Conservation (phyloP, 2,329 filamentous ascomycete genomes). For the Penicillium sp. region DNA sequence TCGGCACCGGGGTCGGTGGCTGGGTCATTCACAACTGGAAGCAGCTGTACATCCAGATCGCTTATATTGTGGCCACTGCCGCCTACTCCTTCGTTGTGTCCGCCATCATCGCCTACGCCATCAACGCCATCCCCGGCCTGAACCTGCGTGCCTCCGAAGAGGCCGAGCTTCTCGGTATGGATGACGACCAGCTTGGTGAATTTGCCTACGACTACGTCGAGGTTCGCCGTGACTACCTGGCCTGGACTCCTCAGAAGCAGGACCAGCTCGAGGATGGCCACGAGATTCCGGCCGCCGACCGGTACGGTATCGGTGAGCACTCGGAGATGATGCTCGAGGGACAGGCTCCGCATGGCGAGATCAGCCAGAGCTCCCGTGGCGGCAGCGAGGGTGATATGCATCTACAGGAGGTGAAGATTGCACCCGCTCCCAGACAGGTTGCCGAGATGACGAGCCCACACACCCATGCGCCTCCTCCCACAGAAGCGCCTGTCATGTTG, state of each 20-base stretch:
- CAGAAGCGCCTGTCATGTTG: slow-evolving; percentile 20
- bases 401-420: slow-evolving; percentile 38
- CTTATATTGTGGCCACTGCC: slow-evolving; percentile 67
- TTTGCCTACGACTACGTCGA: slow-evolving; percentile 59
- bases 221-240: slow-evolving; percentile 55
- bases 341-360: slow-evolving; percentile 29
- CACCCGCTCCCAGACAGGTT: slow-evolving; percentile 36
- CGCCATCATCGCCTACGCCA: slow-evolving; percentile 69
- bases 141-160: slow-evolving; percentile 68
- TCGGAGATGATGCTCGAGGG: slow-evolving; percentile 57
- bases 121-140: slow-evolving; percentile 72
- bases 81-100: slow-evolving; percentile 69
- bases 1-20: slow-evolving; percentile 57
- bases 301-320: slow-evolving; percentile 64
- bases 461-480: slow-evolving; percentile 12
- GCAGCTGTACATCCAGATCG: slow-evolving; percentile 72
- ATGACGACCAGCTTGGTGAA: slow-evolving; percentile 56
- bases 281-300: slow-evolving; percentile 60
- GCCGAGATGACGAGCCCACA: slow-evolving; percentile 32
- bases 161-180: slow-evolving; percentile 69
- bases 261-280: slow-evolving; percentile 53
- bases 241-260: slow-evolving; percentile 53
- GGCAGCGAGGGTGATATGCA: slow-evolving; percentile 35
- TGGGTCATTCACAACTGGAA: slow-evolving; percentile 73
- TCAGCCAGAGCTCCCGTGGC: slow-evolving; percentile 37